phyloP scores from a whole-genome alignment of 1,284 basidiomycete species.

The Sporisorium scitamineum region DNA sequence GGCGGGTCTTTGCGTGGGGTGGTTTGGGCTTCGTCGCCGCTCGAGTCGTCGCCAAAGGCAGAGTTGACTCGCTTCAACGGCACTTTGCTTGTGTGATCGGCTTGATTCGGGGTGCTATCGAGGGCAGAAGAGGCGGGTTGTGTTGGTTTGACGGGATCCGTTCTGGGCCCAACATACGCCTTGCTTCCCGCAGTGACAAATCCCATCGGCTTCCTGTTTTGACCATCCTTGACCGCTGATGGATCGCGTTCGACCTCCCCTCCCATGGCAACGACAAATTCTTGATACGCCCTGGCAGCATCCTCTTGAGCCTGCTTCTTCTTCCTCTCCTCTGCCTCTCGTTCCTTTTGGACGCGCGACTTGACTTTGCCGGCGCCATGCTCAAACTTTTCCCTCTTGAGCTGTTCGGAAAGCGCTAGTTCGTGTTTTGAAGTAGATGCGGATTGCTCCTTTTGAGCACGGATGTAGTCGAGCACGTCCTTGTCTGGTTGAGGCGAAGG shows the following conservation, averaged over 20 bases:
- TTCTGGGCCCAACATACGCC: conserved; percentile 30
- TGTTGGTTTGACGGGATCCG: neutral
- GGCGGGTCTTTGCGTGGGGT: conserved; percentile 14
- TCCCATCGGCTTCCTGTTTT: conserved; percentile 10
- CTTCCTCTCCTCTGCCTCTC: conserved; percentile 58
- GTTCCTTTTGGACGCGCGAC: conserved; percentile 53
- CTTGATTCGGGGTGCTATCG: neutral
- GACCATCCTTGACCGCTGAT: neutral
- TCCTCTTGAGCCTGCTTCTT: conserved; percentile 52
- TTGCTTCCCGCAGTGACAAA: conserved; percentile 56
- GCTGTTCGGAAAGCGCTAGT: conserved; percentile 28
- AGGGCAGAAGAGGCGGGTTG: neutral
- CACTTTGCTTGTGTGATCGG: neutral
- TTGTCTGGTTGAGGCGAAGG: conserved; percentile 39
- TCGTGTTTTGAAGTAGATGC: conserved; percentile 4
- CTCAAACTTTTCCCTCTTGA: conserved; percentile 45
- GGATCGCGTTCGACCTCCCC: conserved; percentile 16
- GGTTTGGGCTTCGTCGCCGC: conserved; percentile 8
- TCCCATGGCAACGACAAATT: conserved; percentile 58
- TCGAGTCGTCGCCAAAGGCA: conserved; percentile 44
- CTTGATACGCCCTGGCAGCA: conserved; percentile 55
- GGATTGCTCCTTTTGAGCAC: conserved; percentile 21
- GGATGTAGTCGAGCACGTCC: conserved; percentile 45
- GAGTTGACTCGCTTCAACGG: conserved; percentile 16
- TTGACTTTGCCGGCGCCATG: conserved; percentile 48